Percentiles rank a stretch among this genome's conserved stretches.
Conservation (phyloP, 1,139 yeast species). For the Candida sanyaensis region DNA sequence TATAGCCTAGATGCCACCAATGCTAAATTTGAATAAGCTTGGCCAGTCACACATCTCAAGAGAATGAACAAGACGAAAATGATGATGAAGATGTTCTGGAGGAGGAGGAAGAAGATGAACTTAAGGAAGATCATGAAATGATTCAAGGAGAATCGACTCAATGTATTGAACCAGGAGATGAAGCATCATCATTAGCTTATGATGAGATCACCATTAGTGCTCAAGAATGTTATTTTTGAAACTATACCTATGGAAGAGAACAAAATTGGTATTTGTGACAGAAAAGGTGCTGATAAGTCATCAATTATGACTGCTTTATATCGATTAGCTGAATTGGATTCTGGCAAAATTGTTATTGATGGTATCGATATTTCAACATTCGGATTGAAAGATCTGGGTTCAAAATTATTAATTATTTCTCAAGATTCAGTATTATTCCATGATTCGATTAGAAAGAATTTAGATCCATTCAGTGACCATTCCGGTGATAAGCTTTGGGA, state of each 20-base stretch:
- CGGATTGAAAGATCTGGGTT: conserved; percentile 75
- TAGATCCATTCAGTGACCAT: conserved; percentile 58
- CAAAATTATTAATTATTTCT: conserved; percentile 83
- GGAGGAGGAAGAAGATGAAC: conserved; percentile 15
- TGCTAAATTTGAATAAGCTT: conserved; percentile 38
- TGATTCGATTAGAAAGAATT: conserved; percentile 80
- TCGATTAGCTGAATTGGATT: conserved; percentile 56
- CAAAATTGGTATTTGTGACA: conserved; percentile 76
- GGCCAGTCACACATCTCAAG: conserved; percentile 11
- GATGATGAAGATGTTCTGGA: conserved; percentile 16
- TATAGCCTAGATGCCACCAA: conserved; percentile 36
- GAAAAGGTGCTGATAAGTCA: conserved; percentile 82
- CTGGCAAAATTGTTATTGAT: conserved; percentile 59
- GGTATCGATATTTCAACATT: conserved; percentile 61
- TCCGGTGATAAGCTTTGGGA: conserved; percentile 36
- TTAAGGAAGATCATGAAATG: conserved; percentile 21
- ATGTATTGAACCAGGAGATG: conserved; percentile 18
- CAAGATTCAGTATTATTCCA: conserved; percentile 91
- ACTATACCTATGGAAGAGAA: conserved; percentile 59
- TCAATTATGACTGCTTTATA: conserved; percentile 68
- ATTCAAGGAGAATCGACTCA: conserved; percentile 21
- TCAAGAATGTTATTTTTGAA: conserved; percentile 52
- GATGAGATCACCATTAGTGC: conserved; percentile 72
- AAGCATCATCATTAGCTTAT: conserved; percentile 60
- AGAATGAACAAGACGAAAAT: conserved; percentile 25